phyloP scores from a whole-genome alignment of 306 rosid genomes.

The Oemleria cerasiformis region DNA sequence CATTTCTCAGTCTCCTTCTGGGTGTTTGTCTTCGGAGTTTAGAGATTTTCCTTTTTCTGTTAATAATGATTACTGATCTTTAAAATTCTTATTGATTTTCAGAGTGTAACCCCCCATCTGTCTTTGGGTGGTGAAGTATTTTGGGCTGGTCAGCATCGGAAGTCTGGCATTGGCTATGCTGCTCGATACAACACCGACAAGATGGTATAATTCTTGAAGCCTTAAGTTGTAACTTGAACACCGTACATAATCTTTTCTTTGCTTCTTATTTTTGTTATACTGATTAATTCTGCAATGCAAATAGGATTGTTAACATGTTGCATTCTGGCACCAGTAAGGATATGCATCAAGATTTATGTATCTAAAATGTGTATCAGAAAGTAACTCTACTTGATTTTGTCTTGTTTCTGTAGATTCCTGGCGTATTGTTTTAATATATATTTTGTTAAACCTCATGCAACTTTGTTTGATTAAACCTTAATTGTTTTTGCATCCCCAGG shows the following conservation, averaged over 20 bases:
- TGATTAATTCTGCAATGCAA: neutral
- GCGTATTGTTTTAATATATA: neutral
- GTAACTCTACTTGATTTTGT: neutral
- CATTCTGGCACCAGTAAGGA: neutral
- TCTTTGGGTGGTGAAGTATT: conserved; percentile 96
- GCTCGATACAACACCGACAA: conserved; percentile 91
- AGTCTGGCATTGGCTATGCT: conserved; percentile 94
- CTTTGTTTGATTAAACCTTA: neutral
- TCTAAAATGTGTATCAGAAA: neutral
- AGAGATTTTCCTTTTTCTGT: neutral
- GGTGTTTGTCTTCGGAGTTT: neutral
- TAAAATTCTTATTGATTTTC: conserved; percentile 22
- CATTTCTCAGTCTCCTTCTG: neutral
- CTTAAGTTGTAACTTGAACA: neutral
- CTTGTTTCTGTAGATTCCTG: neutral
- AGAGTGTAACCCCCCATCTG: conserved; percentile 78
- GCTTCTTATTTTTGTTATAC: neutral
- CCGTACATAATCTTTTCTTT: neutral
- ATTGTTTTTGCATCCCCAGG: conserved; percentile 40
- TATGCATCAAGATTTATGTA: neutral
- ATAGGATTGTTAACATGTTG: neutral
- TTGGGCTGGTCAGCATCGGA: conserved; percentile 99
- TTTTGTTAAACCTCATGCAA: neutral
- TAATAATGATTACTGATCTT: neutral
- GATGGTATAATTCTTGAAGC: conserved; percentile 48